These are phyloP conservation scores for Volvariella volvacea DNA, from an alignment of 1,284 basidiomycete species.

Conservation along the genomic window DNA sequence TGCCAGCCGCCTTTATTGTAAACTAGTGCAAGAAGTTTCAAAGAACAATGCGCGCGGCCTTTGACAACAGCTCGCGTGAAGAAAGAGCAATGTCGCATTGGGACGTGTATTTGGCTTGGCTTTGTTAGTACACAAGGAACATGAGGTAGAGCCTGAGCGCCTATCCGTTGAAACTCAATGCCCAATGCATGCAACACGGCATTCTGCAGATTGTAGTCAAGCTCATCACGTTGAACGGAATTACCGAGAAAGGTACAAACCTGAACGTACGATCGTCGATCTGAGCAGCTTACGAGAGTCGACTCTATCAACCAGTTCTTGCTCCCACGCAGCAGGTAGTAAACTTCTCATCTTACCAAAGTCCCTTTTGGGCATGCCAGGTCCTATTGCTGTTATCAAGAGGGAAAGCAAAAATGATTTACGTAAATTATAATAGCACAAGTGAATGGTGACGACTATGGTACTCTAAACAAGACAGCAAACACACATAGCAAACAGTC, in stretches of 20 bases:
- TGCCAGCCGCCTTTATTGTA: no score
- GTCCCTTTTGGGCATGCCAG: neutral
- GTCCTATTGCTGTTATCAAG: slow-evolving; percentile 1
- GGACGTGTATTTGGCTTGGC: no score
- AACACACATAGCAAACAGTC: neutral
- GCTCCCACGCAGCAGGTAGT: neutral
- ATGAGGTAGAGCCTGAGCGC: no score
- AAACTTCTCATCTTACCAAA: neutral
- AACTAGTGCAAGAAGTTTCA: no score
- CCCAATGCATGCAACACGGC: no score
- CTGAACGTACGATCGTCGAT: neutral
- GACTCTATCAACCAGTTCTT: neutral
- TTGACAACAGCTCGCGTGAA: no score
- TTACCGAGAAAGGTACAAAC: slow-evolving; percentile 1
- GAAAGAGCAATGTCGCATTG: no score
- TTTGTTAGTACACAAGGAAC: no score
- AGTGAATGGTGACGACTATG: no score
- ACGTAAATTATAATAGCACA: neutral
- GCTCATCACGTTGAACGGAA: neutral
- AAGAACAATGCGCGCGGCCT: no score
- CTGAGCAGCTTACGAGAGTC: neutral
- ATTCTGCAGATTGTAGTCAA: neutral
- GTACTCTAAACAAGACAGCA: neutral
- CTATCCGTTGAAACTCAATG: no score
- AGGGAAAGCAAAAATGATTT: neutral